Evolutionary conservation across 345 rosid species (phyloP).

Genomic region (Gossypium arboreum): DNA sequence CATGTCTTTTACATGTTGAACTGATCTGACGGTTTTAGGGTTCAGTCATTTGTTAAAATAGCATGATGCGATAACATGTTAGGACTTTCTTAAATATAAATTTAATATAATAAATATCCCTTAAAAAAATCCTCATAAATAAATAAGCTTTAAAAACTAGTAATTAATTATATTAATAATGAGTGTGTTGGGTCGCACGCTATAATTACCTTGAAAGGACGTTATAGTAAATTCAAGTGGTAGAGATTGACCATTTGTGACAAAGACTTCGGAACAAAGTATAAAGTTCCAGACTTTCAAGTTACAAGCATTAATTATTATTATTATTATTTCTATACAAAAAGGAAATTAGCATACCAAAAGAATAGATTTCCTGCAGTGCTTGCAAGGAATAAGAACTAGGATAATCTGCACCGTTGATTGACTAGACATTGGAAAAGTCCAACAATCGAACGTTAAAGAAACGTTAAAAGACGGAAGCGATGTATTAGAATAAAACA

Average conservation of each 20-base stretch:
- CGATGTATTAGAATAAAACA: neutral
- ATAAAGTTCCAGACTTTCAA: neutral
- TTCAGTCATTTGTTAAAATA: neutral
- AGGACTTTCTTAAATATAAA: too few relatives aligned
- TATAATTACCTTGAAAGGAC: neutral
- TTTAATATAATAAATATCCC: too few relatives aligned
- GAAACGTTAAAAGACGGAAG: neutral
- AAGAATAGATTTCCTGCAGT: neutral
- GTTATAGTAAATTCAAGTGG: neutral
- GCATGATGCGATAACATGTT: too few relatives aligned
- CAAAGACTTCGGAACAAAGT: slow-evolving; percentile 7
- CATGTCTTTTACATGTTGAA: neutral
- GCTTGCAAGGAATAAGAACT: too few relatives aligned
- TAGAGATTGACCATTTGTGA: neutral
- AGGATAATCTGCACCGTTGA: neutral
- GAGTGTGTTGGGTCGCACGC: neutral
- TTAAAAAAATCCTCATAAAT: too few relatives aligned
- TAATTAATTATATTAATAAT: neutral
- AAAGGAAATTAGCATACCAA: neutral
- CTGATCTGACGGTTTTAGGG: neutral
- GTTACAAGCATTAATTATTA: neutral
- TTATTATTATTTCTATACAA: neutral
- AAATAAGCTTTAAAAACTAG: too few relatives aligned
- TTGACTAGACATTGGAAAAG: neutral
- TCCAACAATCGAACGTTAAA: neutral